Percentiles rank a stretch among this genome's conserved stretches.
These are phyloP conservation scores for Mastigamoeba balamuthi DNA, from an alignment of 78 protist genomes.

Conservation along the genomic window DNA sequence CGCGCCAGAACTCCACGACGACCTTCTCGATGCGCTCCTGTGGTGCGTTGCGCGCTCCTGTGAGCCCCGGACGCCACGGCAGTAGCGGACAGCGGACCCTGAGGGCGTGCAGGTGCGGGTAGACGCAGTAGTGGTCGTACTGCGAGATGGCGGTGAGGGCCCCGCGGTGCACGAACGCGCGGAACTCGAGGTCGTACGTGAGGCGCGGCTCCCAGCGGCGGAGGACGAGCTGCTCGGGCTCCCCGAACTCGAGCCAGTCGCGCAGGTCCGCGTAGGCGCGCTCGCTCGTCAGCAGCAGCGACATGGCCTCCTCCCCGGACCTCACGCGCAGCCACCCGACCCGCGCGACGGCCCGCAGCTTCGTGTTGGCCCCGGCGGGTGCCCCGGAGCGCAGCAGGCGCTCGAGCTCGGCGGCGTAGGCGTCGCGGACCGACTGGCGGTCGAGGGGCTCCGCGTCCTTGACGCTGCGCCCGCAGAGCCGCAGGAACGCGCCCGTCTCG, in stretches of 20 bases:
- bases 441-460: conserved; percentile 19
- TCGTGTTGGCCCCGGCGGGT: not conserved
- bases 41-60: too few species aligned
- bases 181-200: not conserved
- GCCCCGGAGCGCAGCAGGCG: not conserved
- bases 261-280: not conserved
- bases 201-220: not conserved
- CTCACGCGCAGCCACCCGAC: conserved; percentile 1
- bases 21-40: conserved; percentile 1
- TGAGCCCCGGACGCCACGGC: too few species aligned
- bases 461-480: conserved; percentile 10
- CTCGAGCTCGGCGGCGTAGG: not conserved
- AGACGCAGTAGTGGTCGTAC: conserved; percentile 8
- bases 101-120: not conserved
- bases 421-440: not conserved
- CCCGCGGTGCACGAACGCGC: not conserved
- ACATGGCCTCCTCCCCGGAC: conserved; percentile 7
- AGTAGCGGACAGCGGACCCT: too few species aligned
- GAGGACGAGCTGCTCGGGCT: conserved; percentile 9
- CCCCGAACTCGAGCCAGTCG: conserved; percentile 7
- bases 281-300: not conserved
- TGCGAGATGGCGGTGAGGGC: conserved; percentile 2
- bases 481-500: conserved; percentile 6
- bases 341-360: not conserved
- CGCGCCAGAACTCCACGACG: not conserved